A percentile compares a stretch with the other conserved stretches of the same genome.
Evolutionary conservation across 495 filamentous ascomycete species (phyloP).

Genomic region (Penicillium roqueforti): DNA sequence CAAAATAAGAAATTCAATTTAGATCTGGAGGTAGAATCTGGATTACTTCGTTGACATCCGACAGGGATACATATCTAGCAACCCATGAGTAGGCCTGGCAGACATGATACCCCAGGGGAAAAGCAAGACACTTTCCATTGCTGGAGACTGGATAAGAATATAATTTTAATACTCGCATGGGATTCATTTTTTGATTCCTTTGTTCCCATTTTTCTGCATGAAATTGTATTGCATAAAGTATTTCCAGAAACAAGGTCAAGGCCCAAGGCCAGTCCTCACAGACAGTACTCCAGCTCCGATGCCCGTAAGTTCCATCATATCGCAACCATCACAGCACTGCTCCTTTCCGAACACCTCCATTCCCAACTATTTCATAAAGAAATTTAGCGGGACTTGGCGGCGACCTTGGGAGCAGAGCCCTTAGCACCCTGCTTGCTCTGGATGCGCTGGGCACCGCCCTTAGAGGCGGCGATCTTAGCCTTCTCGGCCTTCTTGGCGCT

Average conservation of each 20-base stretch:
- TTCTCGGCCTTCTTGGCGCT: conserved; percentile 98
- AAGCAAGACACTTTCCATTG: background rate
- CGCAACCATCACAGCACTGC: conserved; percentile 25
- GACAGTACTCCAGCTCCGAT: conserved; percentile 23
- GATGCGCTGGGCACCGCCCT: conserved; percentile 73
- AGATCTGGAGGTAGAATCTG: background rate
- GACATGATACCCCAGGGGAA: background rate
- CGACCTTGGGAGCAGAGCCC: conserved; percentile 81
- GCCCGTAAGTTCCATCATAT: conserved; percentile 31
- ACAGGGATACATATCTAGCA: background rate
- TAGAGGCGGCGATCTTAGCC: conserved; percentile 81
- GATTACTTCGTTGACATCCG: background rate
- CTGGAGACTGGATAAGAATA: background rate
- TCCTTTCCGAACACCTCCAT: conserved; percentile 15
- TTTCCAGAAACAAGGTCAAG: conserved; percentile 31
- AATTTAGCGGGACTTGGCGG: conserved; percentile 81
- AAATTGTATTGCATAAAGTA: conserved; percentile 29
- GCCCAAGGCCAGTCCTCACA: conserved; percentile 24
- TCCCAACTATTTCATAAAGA: conserved; percentile 30
- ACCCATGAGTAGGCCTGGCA: background rate
- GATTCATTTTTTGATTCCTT: conserved; percentile 24
- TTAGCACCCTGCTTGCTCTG: conserved; percentile 95
- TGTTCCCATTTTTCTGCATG: conserved; percentile 29
- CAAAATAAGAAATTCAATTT: background rate
- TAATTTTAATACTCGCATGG: conserved; percentile 15